Conservation (phyloP, 2,329 filamentous ascomycete species). For the Colletotrichum navitas region DNA sequence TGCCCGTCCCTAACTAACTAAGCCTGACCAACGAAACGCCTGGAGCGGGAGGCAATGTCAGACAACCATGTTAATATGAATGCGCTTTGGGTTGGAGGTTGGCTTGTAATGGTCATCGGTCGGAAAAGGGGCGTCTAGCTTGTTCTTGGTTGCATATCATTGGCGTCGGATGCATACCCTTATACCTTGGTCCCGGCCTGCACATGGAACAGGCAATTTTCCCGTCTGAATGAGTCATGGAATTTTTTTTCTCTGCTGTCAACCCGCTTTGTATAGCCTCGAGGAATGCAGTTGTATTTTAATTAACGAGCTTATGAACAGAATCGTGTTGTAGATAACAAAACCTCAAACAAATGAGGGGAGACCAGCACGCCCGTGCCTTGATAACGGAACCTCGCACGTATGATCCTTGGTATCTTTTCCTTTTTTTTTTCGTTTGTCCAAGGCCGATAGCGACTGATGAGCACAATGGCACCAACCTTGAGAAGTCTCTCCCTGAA, state of each 20-base stretch:
- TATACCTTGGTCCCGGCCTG: slow-evolving; percentile 41
- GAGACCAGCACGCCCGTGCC: not conserved
- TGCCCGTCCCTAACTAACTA: slow-evolving; percentile 47
- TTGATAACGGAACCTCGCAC: not conserved
- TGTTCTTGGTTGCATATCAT: slow-evolving; percentile 48
- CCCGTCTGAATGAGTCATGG: slow-evolving; percentile 44
- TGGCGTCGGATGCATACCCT: slow-evolving; percentile 53
- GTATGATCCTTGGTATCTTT: not conserved
- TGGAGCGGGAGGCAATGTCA: slow-evolving; percentile 10
- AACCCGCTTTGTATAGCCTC: slow-evolving; percentile 36
- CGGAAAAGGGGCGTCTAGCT: slow-evolving; percentile 22
- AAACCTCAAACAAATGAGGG: not conserved
- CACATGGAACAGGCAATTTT: slow-evolving; percentile 52
- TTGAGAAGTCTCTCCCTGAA: not conserved
- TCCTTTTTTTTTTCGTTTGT: not conserved
- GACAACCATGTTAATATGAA: slow-evolving; percentile 35
- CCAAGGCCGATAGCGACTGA: not conserved
- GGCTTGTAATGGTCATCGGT: slow-evolving; percentile 24
- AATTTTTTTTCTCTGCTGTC: slow-evolving; percentile 26
- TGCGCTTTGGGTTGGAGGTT: slow-evolving; percentile 10
- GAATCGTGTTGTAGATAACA: not conserved
- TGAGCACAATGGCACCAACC: not conserved
- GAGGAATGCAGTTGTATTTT: slow-evolving; percentile 33
- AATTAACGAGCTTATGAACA: slow-evolving; percentile 37
- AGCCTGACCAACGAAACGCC: not conserved